These are phyloP conservation scores for Iris pallida DNA, from an alignment of 116 monocot genomes.

Conservation along the genomic window DNA sequence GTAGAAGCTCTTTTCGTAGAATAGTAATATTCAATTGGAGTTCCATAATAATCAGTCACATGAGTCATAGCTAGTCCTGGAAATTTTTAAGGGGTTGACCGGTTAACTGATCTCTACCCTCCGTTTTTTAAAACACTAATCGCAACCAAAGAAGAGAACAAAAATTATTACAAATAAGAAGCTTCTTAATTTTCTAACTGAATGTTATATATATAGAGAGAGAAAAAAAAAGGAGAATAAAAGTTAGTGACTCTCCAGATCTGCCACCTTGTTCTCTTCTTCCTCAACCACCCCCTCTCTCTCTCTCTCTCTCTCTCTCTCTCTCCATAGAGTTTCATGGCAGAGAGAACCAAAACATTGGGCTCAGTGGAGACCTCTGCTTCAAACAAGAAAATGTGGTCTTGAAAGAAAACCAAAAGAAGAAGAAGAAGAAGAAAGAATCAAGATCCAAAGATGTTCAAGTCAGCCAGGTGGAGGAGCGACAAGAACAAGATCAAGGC, in stretches of 20 bases:
- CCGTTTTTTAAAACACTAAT: no score
- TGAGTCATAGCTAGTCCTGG: no score
- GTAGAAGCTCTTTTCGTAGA: no score
- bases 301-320: neutral
- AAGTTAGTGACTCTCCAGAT: constrained; percentile 16
- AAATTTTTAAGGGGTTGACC: no score
- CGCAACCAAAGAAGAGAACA: no score
- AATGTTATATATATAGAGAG: neutral
- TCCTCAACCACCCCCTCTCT: neutral
- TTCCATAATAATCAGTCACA: no score
- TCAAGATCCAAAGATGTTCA: constrained; percentile 55
- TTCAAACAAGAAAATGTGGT: neutral
- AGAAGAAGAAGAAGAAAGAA: no score
- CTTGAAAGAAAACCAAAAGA: constrained; percentile 4
- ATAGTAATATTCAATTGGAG: no score
- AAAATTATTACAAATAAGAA: no score
- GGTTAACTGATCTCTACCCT: no score
- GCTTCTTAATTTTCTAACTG: neutral
- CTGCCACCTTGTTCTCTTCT: constrained; percentile 25
- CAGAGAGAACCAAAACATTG: neutral
- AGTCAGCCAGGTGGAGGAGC: constrained; percentile 62
- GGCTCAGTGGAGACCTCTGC: neutral
- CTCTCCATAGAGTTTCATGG: neutral
- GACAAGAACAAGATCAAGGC: constrained; percentile 78
- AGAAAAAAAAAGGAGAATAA: neutral